Evolutionary conservation across 2,329 filamentous ascomycete species (phyloP), one percentile per base, ranked within the genome.

Genomic region (Delphinella strobiligena): DNA sequence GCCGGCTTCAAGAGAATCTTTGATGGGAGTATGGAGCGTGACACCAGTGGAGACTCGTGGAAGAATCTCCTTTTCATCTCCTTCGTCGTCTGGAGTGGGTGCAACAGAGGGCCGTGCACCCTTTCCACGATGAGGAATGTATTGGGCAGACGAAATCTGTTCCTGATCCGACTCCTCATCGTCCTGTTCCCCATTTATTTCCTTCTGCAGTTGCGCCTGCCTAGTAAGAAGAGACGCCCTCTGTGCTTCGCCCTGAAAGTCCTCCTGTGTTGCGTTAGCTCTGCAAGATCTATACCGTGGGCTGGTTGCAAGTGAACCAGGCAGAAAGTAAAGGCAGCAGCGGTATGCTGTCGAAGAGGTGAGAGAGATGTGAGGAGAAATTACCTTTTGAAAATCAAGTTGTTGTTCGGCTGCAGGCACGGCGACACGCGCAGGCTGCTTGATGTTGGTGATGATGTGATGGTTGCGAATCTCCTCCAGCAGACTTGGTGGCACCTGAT

Each of bases 101-200:
- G 19, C 18, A 14, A 30, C 15, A 29, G 34, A 19, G 19, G 14
- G 24, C 19, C 39, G 33, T 10, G 30, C 19, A 41, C 19, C 22
- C 39, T 41, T 41, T 27, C 39, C 39, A 41, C 84, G 78, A 63
- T 89, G 84, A 31, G 84, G 84, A 35, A 87, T 69, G 55, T 91
- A 91, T 31, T 87, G 70, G 17, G 84, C 84, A 22, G 82, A 89
- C n/a, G 82, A 86, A 46, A 91, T 87, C 59, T 89, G 84, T 58
- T 91, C 84, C 55, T 83, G 78, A 42, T 83, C 80, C 11, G 82
- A 87, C 24, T 75, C 72, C n/a, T 74, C 69, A 35, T 72, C 71
- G 24, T 70, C 71, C 18, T 62, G 60, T 49, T 46, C 37, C 40
- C 37, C 42, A 40, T 43, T 33, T 9, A 47, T 43, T 19, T 42